Conservation (phyloP, 176 grass and related monocot genomes). For the Elaeis guineensis region DNA sequence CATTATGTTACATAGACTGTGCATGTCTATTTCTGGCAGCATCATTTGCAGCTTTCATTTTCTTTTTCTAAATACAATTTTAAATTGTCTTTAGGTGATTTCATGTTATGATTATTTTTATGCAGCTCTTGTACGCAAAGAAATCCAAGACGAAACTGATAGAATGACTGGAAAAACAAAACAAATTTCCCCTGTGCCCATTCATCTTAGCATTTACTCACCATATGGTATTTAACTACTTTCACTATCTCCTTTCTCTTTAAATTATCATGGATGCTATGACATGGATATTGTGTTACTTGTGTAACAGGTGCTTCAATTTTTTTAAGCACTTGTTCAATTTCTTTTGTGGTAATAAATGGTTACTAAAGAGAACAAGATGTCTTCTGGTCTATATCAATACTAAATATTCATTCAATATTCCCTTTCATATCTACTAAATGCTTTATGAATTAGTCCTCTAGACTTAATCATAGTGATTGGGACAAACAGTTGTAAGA, state of each 20-base stretch:
- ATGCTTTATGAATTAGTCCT: too few species aligned
- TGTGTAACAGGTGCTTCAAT: background rate
- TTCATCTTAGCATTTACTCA: conserved; percentile 77
- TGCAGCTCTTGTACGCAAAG: conserved; percentile 62
- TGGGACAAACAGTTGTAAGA: too few species aligned
- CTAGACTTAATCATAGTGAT: too few species aligned
- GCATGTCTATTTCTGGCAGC: too few species aligned
- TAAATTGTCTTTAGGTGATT: background rate
- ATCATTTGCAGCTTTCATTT: too few species aligned
- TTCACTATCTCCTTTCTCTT: conserved; percentile 3
- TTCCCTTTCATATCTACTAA: too few species aligned
- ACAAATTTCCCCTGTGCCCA: conserved; percentile 64
- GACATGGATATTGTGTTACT: background rate
- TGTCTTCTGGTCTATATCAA: too few species aligned
- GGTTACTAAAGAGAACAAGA: too few species aligned
- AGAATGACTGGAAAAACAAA: conserved; percentile 66
- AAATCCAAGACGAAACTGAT: conserved; percentile 76
- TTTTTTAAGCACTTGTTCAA: too few species aligned
- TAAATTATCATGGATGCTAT: background rate
- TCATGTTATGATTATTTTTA: background rate
- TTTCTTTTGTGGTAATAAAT: too few species aligned
- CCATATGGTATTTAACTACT: conserved; percentile 37
- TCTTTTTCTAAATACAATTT: background rate
- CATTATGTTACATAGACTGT: too few species aligned
- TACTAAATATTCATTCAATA: too few species aligned